Conservation (phyloP, 805 yeast genomes). For the Metschnikowia similis region DNA sequence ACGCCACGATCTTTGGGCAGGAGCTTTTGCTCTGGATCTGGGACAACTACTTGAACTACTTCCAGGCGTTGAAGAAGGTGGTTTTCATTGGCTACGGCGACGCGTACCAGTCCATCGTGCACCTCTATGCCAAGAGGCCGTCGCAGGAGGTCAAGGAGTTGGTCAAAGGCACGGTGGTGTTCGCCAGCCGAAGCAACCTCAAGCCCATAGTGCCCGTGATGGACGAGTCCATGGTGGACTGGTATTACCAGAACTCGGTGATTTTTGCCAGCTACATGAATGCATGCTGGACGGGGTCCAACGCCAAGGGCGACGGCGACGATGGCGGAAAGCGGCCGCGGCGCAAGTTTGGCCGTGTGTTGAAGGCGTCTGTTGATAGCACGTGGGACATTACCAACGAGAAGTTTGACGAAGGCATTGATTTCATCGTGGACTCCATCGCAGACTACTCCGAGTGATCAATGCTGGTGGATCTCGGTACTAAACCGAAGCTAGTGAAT, state of each 20-base stretch:
- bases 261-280: constrained; percentile 74
- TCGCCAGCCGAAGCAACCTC: constrained; percentile 63
- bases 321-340: constrained; percentile 65
- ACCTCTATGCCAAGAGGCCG: constrained; percentile 77
- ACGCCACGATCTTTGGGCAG: constrained; percentile 65
- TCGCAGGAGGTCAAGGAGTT: constrained; percentile 48
- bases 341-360: constrained; percentile 85
- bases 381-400: constrained; percentile 74
- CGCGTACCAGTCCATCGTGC: constrained; percentile 81
- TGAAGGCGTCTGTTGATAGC: constrained; percentile 69
- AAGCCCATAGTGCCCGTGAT: constrained; percentile 79
- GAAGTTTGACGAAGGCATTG: constrained; percentile 79
- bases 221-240: constrained; percentile 85
- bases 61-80: constrained; percentile 58
- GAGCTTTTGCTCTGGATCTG: constrained; percentile 76
- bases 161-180: constrained; percentile 68
- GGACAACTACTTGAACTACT: constrained; percentile 85
- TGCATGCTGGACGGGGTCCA: constrained; percentile 67
- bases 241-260: constrained; percentile 85
- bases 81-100: constrained; percentile 88
- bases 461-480: neutral
- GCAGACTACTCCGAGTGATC: constrained; percentile 33
- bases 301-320: constrained; percentile 27
- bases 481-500: no score
- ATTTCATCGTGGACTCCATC: constrained; percentile 73